Evolutionary conservation across 768 basidiomycete species (phyloP).

Genomic region (Hebeloma cylindrosporum): DNA sequence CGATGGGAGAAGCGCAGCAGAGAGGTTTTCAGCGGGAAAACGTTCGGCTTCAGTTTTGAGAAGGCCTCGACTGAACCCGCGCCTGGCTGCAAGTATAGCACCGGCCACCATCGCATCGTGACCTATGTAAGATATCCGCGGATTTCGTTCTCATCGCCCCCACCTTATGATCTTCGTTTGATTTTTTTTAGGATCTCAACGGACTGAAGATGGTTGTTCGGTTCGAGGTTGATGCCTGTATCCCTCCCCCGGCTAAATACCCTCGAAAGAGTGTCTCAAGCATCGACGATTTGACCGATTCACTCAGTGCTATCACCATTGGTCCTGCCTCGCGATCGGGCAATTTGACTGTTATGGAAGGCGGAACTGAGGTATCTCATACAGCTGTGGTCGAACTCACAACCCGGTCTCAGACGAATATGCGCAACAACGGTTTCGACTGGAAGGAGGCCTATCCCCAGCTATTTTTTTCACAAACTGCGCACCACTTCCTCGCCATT

Average conservation of each 20-base stretch:
- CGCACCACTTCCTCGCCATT: conserved; percentile 56
- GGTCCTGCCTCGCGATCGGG: conserved; percentile 18
- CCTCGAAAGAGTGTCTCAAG: conserved; percentile 25
- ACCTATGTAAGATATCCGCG: conserved; percentile 49
- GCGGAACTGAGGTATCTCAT: conserved; percentile 39
- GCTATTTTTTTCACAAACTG: conserved; percentile 67
- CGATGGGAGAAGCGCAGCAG: conserved; percentile 50
- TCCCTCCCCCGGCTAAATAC: conserved; percentile 27
- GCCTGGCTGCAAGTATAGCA: conserved; percentile 46
- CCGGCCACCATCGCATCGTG: conserved; percentile 64
- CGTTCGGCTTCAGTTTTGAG: conserved; percentile 65
- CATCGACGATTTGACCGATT: conserved; percentile 37
- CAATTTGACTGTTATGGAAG: conserved; percentile 28
- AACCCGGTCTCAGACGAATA: conserved; percentile 38
- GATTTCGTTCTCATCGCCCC: neutral
- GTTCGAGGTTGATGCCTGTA: conserved; percentile 55
- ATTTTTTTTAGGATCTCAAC: conserved; percentile 47
- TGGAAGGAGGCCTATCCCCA: conserved; percentile 68
- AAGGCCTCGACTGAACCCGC: conserved; percentile 49
- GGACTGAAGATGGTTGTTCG: conserved; percentile 59
- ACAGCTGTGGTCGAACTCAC: conserved; percentile 46
- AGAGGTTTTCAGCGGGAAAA: conserved; percentile 36
- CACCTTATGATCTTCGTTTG: neutral
- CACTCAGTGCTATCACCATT: conserved; percentile 33
- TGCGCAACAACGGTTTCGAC: conserved; percentile 31